Base-by-base conservation (phyloP, 805 yeast genomes). In the Kodamaea leandrae region DNA sequence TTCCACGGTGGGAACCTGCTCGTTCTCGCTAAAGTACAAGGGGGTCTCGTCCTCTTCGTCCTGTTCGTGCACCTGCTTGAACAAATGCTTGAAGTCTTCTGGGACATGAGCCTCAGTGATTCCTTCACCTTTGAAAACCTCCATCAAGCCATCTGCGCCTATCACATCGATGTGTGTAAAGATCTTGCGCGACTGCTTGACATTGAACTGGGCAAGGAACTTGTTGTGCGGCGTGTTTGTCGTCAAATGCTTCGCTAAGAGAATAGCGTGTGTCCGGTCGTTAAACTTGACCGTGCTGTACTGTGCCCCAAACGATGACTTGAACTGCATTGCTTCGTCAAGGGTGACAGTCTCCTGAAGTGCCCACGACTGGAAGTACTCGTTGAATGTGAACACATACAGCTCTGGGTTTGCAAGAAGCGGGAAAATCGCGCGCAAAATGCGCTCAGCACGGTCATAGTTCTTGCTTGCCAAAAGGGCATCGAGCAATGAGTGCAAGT, bases 401-500 rank as follows among this genome's bases (percentile, higher is more conserved):
- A 76, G 76, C 3, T 72, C 64, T 20, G 59, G 42, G 39, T 47
- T 60, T 44, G 50, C 66, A 59, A 46, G 58, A 15, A 79, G 59
- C 15, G 77, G 77, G 37, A 80, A 72, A 35, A 87, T 67, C 2
- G 89, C 81, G 40, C 71, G 68, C 29, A 88, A 61, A 15, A 87
- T 79, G 17, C 81, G 65, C 48, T 78, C 80, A 0, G 96, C 95
- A 53, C 96, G 71, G 16, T 72, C 76, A 50, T 73, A 76, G 54
- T 85, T 83, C 39, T 74, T 73, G 24, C 84, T 75, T 32, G 79
- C 77, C 23, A 88, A 55, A 49, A 90, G 82, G 0, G 93, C 91
- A 51, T 88, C 96, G 29, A 87, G 68, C 25, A 88, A 62, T 2
- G 90, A 77, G 80, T 90, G 88, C 14, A 83, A 68, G 51, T 83